Base-by-base conservation (phyloP, 2,329 filamentous ascomycete species). In the Geoglossum cookeanum region DNA sequence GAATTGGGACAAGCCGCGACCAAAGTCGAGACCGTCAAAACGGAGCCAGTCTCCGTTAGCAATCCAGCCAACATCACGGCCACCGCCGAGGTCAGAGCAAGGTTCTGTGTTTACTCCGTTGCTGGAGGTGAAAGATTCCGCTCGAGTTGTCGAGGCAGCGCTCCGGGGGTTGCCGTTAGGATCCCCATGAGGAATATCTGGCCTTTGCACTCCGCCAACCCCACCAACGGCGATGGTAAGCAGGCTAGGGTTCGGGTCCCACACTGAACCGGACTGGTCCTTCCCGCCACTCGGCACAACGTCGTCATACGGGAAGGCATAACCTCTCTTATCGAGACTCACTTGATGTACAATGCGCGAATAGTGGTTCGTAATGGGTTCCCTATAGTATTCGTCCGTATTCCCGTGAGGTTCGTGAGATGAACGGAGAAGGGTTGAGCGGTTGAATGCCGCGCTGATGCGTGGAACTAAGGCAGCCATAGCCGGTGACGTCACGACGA, bases 391-490 rank as follows among this genome's bases (percentile, higher is more conserved):
- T 7, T 64, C 66, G 4, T 64, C 65, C 1, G 75, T 68, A 0
- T 64, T 60, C 65, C 78, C 77, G 55, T 72, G 71, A 57, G 77
- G 72, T 69, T 78, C 80, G 61, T 64, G 63, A n/a, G 66, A 56
- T 62, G 77, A 60, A 22, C 68, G 65, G 55, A 85, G 68, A 59
- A 92, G 69, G 9, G 84, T 90, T 37, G 78, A 81, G 27, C 87
- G 77, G 69, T 90, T 88, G 64, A 91, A 79, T 0, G 83, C 85
- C 0, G 87, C 86, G 0, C 83, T 78, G 13, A 92, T 70, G n/a
- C 87, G 76, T 0, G 87, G 84, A 7, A 82, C 81, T 58, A 90
- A 77, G 45, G 81, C 81, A 59, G 78, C 77, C 65, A 75, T 73
- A 64, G 74, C 70, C 1, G 59, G 76, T 64, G 51, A 71, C 64